Conservation (phyloP, 2,329 filamentous ascomycete genomes). For the Botrytis byssoidea region DNA sequence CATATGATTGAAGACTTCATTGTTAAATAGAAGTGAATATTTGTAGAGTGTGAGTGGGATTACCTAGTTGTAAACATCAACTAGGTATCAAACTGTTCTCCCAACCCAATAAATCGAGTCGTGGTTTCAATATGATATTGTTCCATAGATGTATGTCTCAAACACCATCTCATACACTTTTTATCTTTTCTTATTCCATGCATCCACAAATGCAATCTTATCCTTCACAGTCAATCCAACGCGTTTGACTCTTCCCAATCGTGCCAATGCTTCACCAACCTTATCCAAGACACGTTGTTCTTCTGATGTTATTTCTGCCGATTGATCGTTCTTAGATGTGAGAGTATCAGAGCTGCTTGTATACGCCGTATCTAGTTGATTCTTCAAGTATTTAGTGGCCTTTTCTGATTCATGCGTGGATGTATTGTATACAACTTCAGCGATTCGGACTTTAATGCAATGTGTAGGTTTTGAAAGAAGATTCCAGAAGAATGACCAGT, state of each 20-base stretch:
- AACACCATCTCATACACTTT: conserved; percentile 7
- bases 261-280: conserved; percentile 81
- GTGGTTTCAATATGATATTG: not conserved
- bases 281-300: conserved; percentile 73
- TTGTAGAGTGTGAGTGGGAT: not conserved
- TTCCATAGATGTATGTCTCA: not conserved
- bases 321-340: conserved; percentile 33
- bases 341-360: conserved; percentile 38
- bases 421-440: conserved; percentile 65
- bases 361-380: conserved; percentile 34
- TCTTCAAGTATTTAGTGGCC: conserved; percentile 38
- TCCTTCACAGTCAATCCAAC: conserved; percentile 81
- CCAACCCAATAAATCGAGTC: not conserved
- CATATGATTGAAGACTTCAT: not conserved
- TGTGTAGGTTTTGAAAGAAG: conserved; percentile 82
- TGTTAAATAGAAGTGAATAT: not conserved
- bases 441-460: conserved; percentile 86
- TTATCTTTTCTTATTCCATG: conserved; percentile 54
- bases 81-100: not conserved
- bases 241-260: conserved; percentile 82
- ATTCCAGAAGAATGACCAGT: conserved; percentile 76
- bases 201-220: conserved; percentile 77
- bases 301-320: conserved; percentile 41
- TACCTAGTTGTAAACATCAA: not conserved
- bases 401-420: conserved; percentile 39